Conservation (phyloP, 441 rosid species). For the Codiaeum variegatum region DNA sequence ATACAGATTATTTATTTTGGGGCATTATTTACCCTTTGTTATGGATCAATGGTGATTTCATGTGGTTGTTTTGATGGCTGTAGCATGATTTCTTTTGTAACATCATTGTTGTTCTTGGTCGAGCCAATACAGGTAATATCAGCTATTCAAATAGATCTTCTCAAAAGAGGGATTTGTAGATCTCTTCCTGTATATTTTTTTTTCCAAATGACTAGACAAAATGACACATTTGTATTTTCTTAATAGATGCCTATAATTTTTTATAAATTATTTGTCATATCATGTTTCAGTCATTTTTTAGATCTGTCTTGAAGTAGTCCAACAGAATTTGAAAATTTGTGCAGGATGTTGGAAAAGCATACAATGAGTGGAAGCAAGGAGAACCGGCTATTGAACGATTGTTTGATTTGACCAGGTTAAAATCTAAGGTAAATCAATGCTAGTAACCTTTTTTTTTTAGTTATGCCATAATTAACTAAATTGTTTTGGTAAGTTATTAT, state of each 20-base stretch:
- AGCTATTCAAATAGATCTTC: constrained; percentile 11
- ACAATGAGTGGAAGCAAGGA: constrained; percentile 91
- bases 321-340: constrained; percentile 28
- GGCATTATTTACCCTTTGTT: constrained; percentile 54
- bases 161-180: background rate
- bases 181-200: background rate
- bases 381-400: constrained; percentile 87
- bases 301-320: constrained; percentile 28
- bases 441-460: background rate
- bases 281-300: constrained; percentile 25
- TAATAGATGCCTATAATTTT: constrained; percentile 2
- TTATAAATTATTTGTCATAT: constrained; percentile 11
- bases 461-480: background rate
- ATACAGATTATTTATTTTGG: constrained; percentile 72
- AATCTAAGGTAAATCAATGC: constrained; percentile 48
- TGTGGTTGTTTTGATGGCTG: constrained; percentile 58
- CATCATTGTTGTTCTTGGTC: constrained; percentile 76
- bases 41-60: constrained; percentile 63
- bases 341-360: constrained; percentile 90
- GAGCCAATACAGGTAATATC: constrained; percentile 82
- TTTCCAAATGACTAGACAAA: background rate
- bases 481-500: background rate
- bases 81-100: constrained; percentile 66
- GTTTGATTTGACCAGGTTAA: constrained; percentile 56
- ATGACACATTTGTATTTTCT: background rate